phyloP scores from a whole-genome alignment of 2,329 filamentous ascomycete species.

The Trichoderma gracile region DNA sequence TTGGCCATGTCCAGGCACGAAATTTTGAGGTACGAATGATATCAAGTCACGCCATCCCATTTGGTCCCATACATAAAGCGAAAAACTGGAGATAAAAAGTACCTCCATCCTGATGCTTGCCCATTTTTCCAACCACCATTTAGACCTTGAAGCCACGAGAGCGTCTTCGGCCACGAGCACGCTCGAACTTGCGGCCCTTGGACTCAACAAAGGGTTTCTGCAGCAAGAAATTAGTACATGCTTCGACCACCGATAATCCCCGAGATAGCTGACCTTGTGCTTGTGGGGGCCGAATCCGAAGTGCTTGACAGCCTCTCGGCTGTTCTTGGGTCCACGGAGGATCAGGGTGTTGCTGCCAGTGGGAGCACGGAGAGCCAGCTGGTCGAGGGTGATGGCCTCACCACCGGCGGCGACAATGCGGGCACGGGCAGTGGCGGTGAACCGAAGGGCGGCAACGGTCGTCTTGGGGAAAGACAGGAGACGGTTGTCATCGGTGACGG shows the following conservation, averaged over 20 bases:
- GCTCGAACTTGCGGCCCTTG: conserved; percentile 99
- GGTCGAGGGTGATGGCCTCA: conserved; percentile 93
- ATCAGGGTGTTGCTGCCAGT: conserved; percentile 97
- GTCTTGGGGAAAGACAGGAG: conserved; percentile 88
- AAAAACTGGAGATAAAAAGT: conserved; percentile 35
- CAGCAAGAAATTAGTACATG: conserved; percentile 23
- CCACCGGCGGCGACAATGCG: conserved; percentile 92
- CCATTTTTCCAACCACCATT: conserved; percentile 44
- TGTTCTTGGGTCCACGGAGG: conserved; percentile 97
- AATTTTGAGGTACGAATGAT: conserved; percentile 42
- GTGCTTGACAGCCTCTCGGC: conserved; percentile 97
- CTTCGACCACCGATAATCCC: background rate
- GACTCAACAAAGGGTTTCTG: conserved; percentile 95
- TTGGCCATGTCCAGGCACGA: conserved; percentile 21
- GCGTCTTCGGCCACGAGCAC: conserved; percentile 96
- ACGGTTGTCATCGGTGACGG: conserved; percentile 97
- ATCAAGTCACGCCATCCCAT: conserved; percentile 52
- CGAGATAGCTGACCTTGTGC: conserved; percentile 72
- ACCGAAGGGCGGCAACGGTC: conserved; percentile 89
- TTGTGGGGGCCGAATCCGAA: conserved; percentile 98
- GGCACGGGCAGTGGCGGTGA: conserved; percentile 93
- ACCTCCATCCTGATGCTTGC: conserved; percentile 29
- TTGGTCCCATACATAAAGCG: conserved; percentile 41
- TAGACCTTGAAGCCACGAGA: conserved; percentile 99
- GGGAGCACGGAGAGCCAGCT: conserved; percentile 91